These are phyloP conservation scores for Stylonectria norvegica DNA, from an alignment of 2,329 filamentous ascomycete genomes.

Conservation along the genomic window DNA sequence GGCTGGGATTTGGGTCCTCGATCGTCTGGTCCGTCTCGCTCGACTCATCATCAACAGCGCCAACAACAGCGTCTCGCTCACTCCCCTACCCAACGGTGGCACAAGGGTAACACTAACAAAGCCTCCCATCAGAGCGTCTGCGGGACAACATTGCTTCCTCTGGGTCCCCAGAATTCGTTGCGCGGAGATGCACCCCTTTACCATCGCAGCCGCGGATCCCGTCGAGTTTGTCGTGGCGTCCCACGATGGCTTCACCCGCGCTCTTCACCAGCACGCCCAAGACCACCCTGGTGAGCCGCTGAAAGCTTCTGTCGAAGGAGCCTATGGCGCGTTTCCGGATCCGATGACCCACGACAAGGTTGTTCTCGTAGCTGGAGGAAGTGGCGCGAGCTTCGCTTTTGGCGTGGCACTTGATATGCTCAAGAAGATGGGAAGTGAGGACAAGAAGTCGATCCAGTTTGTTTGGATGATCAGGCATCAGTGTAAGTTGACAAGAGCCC, in stretches of 20 bases:
- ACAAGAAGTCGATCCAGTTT: constrained; percentile 32
- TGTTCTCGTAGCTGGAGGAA: constrained; percentile 58
- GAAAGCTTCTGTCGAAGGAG: constrained; percentile 53
- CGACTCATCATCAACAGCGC: constrained; percentile 43
- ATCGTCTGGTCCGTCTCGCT: constrained; percentile 46
- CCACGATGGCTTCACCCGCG: constrained; percentile 56
- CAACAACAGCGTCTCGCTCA: constrained; percentile 52
- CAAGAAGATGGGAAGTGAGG: constrained; percentile 18
- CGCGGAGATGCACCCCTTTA: constrained; percentile 62
- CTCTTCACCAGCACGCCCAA: constrained; percentile 50
- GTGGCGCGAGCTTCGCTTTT: constrained; percentile 56
- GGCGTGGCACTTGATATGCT: constrained; percentile 39
- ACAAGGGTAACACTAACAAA: constrained; percentile 54
- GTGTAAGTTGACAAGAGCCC: constrained; percentile 31
- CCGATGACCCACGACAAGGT: constrained; percentile 52
- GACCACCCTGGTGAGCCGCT: constrained; percentile 48
- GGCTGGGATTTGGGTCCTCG: constrained; percentile 47
- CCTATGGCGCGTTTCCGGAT: constrained; percentile 55
- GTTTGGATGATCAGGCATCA: constrained; percentile 39
- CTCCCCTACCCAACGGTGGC: constrained; percentile 51
- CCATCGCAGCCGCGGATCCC: constrained; percentile 50
- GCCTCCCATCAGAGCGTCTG: constrained; percentile 42
- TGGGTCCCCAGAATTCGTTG: constrained; percentile 58
- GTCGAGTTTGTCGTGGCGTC: constrained; percentile 58
- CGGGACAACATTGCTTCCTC: constrained; percentile 61